Percentiles rank a stretch among this genome's conserved stretches.
Evolutionary conservation across 768 basidiomycete species (phyloP).

Genomic region (Boletus insuetus): DNA sequence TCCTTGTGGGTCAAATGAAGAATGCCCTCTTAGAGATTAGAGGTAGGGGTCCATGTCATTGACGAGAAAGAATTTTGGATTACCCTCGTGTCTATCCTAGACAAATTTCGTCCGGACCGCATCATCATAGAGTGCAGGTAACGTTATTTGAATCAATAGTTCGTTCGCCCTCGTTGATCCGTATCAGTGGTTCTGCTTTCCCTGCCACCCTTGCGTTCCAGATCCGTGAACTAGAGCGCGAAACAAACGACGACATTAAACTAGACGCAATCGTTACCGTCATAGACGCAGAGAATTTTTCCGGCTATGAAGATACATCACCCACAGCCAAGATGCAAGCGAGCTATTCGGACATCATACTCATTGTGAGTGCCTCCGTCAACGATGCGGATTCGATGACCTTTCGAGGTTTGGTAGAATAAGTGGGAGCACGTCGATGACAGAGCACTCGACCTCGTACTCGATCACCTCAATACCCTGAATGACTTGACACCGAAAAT

Average conservation of each 20-base stretch:
- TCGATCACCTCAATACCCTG: conserved; percentile 85
- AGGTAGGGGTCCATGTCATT: conserved; percentile 41
- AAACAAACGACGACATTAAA: conserved; percentile 71
- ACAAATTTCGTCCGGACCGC: conserved; percentile 81
- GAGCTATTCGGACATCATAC: conserved; percentile 89
- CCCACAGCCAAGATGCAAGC: conserved; percentile 93
- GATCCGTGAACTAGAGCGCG: conserved; percentile 82
- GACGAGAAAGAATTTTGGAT: background rate
- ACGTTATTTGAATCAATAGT: conserved; percentile 16
- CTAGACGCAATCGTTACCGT: conserved; percentile 92
- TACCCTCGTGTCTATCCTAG: conserved; percentile 36
- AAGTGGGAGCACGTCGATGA: conserved; percentile 89
- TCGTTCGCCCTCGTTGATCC: background rate
- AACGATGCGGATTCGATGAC: conserved; percentile 2
- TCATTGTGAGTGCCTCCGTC: conserved; percentile 57
- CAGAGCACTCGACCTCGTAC: conserved; percentile 71
- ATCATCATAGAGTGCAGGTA: conserved; percentile 97
- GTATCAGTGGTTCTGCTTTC: conserved; percentile 82
- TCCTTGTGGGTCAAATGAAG: conserved; percentile 94
- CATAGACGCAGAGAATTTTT: conserved; percentile 87
- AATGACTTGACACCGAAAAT: conserved; percentile 91
- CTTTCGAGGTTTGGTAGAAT: conserved; percentile 46
- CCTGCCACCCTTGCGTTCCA: conserved; percentile 95
- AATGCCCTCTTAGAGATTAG: conserved; percentile 85
- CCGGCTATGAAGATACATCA: conserved; percentile 89